Percentiles rank a stretch among this genome's conserved stretches.
Evolutionary conservation across 2,329 filamentous ascomycete genomes (phyloP).

Genomic region (Tolypocladium tundrense): DNA sequence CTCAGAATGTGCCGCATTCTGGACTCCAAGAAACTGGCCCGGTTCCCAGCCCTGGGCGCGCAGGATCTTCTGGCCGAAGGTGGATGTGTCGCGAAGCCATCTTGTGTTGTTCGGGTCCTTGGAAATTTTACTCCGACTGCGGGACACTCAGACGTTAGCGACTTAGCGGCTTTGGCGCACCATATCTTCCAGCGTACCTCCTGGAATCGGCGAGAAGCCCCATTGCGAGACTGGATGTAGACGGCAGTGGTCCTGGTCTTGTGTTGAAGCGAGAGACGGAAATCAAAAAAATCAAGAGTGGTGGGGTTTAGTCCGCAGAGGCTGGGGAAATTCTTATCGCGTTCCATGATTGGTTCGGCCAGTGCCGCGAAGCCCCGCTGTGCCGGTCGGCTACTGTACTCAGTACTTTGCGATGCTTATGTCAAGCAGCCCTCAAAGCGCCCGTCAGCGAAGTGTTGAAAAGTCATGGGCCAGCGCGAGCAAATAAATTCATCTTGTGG

Average conservation of each 20-base stretch:
- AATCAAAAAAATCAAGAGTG: slow-evolving; percentile 18
- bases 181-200: slow-evolving; percentile 10
- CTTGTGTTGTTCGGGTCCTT: slow-evolving; percentile 91
- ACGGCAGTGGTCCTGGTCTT: not conserved
- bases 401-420: not conserved
- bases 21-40: slow-evolving; percentile 70
- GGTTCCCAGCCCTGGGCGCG: slow-evolving; percentile 84
- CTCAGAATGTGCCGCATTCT: slow-evolving; percentile 62
- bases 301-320: slow-evolving; percentile 10
- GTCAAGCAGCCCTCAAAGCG: not conserved
- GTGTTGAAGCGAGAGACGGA: not conserved
- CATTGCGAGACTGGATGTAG: slow-evolving; percentile 15
- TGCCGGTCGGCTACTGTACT: not conserved
- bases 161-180: slow-evolving; percentile 1
- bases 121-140: slow-evolving; percentile 55
- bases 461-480: not conserved
- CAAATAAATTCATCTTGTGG: not conserved
- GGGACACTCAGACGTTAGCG: slow-evolving; percentile 6
- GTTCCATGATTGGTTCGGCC: slow-evolving; percentile 11
- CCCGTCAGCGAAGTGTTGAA: not conserved
- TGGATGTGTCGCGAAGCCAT: slow-evolving; percentile 75
- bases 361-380: not conserved
- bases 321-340: slow-evolving; percentile 15
- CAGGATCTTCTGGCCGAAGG: slow-evolving; percentile 85
- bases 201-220: slow-evolving; percentile 25